A percentile compares a stretch with the other conserved stretches of the same genome.
Evolutionary conservation across 2,329 filamentous ascomycete genomes (phyloP).

Genomic region (Albifimbria verrucaria): DNA sequence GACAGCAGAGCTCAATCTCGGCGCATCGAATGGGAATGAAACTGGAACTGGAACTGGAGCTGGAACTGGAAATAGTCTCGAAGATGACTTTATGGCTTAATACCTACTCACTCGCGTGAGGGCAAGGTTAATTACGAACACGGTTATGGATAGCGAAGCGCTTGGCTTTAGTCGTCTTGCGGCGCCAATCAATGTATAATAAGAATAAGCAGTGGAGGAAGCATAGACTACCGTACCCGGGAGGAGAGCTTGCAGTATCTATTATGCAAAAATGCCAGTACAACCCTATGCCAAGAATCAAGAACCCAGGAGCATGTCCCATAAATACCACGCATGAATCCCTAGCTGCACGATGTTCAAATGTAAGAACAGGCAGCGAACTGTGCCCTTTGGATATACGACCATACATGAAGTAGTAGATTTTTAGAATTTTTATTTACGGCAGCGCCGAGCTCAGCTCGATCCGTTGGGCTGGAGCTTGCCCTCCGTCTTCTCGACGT

Average conservation of each 20-base stretch:
- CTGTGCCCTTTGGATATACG: no score
- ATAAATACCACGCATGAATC: background rate
- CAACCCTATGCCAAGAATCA: background rate
- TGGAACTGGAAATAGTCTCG: slow-evolving; percentile 27
- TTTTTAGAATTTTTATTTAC: background rate
- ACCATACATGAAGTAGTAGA: background rate
- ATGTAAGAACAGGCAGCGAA: no score
- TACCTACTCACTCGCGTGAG: background rate
- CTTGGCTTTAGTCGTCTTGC: no score
- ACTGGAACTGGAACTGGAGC: background rate
- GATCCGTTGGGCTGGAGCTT: slow-evolving; percentile 42
- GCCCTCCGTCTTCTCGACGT: slow-evolving; percentile 74
- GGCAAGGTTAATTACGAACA: no score
- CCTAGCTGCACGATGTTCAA: background rate
- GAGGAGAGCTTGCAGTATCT: background rate
- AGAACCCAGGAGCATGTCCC: background rate
- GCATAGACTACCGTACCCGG: no score
- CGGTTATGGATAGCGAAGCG: no score
- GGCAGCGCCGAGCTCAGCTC: slow-evolving; percentile 9
- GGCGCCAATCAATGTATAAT: no score
- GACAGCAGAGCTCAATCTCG: slow-evolving; percentile 38
- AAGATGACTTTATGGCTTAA: slow-evolving; percentile 44
- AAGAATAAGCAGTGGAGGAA: no score
- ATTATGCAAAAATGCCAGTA: background rate
- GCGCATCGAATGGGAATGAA: slow-evolving; percentile 18